Evolutionary conservation across 2,329 filamentous ascomycete genomes (phyloP), one percentile per base, ranked within the genome.

Genomic region (Aspergillus vadensis): DNA sequence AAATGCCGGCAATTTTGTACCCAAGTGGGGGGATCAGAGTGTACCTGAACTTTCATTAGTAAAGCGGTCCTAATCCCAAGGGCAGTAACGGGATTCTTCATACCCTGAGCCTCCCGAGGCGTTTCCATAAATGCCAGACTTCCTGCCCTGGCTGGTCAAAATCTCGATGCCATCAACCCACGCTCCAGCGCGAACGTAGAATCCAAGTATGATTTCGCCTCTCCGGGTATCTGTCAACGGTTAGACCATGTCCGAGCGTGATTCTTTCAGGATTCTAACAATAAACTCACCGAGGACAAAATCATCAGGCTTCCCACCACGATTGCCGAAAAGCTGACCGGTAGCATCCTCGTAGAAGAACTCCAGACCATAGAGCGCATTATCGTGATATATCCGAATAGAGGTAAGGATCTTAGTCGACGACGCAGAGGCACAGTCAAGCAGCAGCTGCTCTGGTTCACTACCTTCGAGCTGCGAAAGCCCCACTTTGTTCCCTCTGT

Each of bases 141-240:
- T 90, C 69, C 93, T 86, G n/a, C 93, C 93, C 62, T 91, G 79
- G 70, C 88, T 97, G 1, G 95, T 98, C 76, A 97, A 80, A 64
- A 98, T 88, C 74, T 97, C 92, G 55, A 98, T 84, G 12, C 88
- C 94, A 74, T 97, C 92, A 66, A 98, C 89, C 74, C 90, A 95
- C 61, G 86, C 81, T 21, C 91, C 92, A 53, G 90, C 88, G 66
- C 92, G 84, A 55, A 98, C 81, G 68, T 89, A 85, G 74, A 99
- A 97, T 8, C 95, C 95, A 61, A 92, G 87, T 48, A 99, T 82
- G 63, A 91, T 89, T 78, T 99, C 95, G 58, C 93, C 92, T 57
- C 88, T 88, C 47, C 91, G 86, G 36, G 91, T 88, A 76, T 98
- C 93, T 91, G 57, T 15, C 12, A 21, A 51, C 19, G 51, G 50